A percentile compares a stretch with the other conserved stretches of the same genome.
phyloP scores from a whole-genome alignment of 2,329 filamentous ascomycete species.

The Amesomyces nigricolor region DNA sequence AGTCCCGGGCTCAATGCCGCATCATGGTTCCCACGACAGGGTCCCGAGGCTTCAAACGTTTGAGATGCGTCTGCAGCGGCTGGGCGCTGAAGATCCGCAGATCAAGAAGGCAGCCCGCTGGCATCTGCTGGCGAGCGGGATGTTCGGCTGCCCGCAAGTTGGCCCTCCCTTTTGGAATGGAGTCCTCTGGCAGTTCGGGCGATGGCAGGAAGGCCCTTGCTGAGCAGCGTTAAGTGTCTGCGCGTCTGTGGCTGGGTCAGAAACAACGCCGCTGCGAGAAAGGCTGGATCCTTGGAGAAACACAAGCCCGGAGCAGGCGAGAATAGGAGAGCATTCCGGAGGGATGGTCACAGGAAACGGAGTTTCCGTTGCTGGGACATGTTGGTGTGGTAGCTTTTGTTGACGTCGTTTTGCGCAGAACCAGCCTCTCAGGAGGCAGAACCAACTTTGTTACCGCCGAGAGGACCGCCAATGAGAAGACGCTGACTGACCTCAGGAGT shows the following conservation, averaged over 20 bases:
- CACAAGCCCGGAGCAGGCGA: background rate
- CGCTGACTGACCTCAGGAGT: no score
- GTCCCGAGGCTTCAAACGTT: conserved; percentile 15
- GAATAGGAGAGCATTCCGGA: background rate
- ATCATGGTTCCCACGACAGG: no score
- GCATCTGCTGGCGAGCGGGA: background rate
- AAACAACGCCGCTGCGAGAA: background rate
- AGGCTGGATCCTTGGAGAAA: background rate
- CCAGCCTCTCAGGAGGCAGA: no score
- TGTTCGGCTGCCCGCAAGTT: background rate
- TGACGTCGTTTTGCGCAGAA: no score
- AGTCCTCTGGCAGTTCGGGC: no score
- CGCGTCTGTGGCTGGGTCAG: conserved; percentile 2
- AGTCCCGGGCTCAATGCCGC: no score
- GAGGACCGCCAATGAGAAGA: no score
- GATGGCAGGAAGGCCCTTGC: no score
- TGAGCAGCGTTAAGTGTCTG: background rate
- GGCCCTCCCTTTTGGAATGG: no score
- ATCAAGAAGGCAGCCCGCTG: no score
- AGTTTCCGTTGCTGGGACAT: background rate
- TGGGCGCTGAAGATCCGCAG: no score
- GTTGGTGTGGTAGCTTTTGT: background rate
- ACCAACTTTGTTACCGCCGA: no score
- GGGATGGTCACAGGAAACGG: background rate
- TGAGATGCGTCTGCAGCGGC: conserved; percentile 27